A percentile compares a stretch with the other conserved stretches of the same genome.
These are phyloP conservation scores for Rhodotorula sp. DNA, from an alignment of 1,284 basidiomycete species.

Conservation along the genomic window DNA sequence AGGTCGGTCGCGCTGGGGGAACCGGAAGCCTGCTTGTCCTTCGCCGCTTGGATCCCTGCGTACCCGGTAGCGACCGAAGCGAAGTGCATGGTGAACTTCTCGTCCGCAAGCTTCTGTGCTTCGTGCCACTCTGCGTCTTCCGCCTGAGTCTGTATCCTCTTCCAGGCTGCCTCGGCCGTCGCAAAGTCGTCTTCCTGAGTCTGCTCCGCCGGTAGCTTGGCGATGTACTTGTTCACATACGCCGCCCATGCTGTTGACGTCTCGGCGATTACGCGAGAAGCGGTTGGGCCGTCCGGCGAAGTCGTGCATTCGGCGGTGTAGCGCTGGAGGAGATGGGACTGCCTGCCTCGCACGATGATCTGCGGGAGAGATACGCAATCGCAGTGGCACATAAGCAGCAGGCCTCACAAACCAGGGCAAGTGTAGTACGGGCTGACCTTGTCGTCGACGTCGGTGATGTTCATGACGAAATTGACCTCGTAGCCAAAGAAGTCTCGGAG, in stretches of 20 bases:
- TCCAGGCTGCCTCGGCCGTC: conserved; percentile 59
- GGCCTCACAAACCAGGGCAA: not conserved
- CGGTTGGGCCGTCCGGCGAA: conserved; percentile 46
- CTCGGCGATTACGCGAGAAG: conserved; percentile 60
- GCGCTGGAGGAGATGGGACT: conserved; percentile 73
- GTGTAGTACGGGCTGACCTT: conserved; percentile 62
- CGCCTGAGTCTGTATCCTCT: conserved; percentile 56
- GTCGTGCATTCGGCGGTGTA: conserved; percentile 46
- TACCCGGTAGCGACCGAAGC: conserved; percentile 56
- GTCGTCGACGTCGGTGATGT: conserved; percentile 99
- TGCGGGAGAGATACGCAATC: conserved; percentile 47
- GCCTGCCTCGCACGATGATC: conserved; percentile 87
- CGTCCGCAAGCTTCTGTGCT: conserved; percentile 70
- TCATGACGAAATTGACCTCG: conserved; percentile 98
- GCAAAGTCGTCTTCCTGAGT: conserved; percentile 50
- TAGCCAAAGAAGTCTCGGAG: conserved; percentile 95
- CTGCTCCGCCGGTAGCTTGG: conserved; percentile 58
- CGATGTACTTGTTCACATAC: conserved; percentile 63
- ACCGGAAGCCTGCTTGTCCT: conserved; percentile 11
- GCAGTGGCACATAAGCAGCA: not conserved
- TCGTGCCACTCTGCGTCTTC: conserved; percentile 61
- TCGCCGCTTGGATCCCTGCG: conserved; percentile 24
- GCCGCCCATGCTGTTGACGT: conserved; percentile 64
- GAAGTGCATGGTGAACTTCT: conserved; percentile 87
- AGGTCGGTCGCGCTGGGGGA: conserved; percentile 50